Evolutionary conservation across 805 yeast species (phyloP).

Genomic region (Pichia eremophila): DNA sequence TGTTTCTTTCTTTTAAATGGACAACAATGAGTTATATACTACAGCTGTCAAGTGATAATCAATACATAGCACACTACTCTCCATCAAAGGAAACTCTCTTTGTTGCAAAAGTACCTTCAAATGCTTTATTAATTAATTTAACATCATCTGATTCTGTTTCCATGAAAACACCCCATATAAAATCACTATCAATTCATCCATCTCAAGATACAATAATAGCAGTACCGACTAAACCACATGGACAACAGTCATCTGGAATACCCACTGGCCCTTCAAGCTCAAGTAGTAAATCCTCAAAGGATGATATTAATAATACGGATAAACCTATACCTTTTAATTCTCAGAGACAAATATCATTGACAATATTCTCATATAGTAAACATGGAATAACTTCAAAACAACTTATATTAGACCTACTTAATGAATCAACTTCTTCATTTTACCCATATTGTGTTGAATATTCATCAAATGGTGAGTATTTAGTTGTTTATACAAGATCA

Average conservation of each 20-base stretch:
- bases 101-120: not conserved
- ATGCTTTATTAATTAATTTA: not conserved
- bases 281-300: too few species aligned
- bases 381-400: not conserved
- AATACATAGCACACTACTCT: conserved; percentile 4
- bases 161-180: not conserved
- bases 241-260: too few species aligned
- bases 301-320: too few species aligned
- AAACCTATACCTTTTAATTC: too few species aligned
- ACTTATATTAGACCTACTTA: not conserved
- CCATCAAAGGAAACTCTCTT: conserved; percentile 1
- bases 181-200: not conserved
- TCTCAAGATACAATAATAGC: too few species aligned
- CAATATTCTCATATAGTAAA: not conserved
- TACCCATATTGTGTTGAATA: conserved; percentile 7
- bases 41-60: not conserved
- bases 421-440: not conserved
- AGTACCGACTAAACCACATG: too few species aligned
- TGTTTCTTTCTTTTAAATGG: too few species aligned
- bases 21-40: not conserved
- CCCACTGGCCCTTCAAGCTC: too few species aligned
- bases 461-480: conserved; percentile 7
- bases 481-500: conserved; percentile 4
- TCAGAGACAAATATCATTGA: not conserved
- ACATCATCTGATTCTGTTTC: not conserved